Conservation (phyloP, 768 basidiomycete genomes). For the Psilocybe cubensis region DNA sequence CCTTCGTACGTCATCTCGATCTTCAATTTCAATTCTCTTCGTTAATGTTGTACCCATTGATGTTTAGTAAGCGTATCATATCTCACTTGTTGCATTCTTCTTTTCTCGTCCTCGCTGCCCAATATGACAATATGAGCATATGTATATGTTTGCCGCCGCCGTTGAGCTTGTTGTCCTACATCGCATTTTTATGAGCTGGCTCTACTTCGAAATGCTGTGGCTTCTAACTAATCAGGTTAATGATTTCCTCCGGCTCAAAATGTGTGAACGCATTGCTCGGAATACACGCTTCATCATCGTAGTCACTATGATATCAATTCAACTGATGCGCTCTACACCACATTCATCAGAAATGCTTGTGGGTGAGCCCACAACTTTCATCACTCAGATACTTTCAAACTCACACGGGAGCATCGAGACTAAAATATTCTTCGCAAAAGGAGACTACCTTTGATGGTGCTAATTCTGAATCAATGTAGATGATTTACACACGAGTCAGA, state of each 20-base stretch:
- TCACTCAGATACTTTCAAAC: not conserved
- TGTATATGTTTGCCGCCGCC: slow-evolving; percentile 13
- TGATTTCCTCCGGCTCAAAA: not conserved
- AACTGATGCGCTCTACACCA: not conserved
- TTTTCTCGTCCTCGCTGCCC: slow-evolving; percentile 22
- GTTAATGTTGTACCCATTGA: not conserved
- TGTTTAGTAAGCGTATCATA: slow-evolving; percentile 26
- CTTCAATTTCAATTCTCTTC: not conserved
- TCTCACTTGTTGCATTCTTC: slow-evolving; percentile 23
- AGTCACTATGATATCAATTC: too few relatives aligned
- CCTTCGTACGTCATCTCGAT: slow-evolving; percentile 71
- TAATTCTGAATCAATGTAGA: not conserved
- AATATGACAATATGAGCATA: slow-evolving; percentile 31
- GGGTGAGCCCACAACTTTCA: not conserved
- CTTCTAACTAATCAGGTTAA: not conserved
- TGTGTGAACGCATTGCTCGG: not conserved
- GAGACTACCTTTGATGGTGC: slow-evolving; percentile 1
- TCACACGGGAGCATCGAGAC: slow-evolving; percentile 1
- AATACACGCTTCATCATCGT: too few relatives aligned
- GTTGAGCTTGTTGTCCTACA: not conserved
- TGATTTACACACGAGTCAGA: slow-evolving; percentile 19
- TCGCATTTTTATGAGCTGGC: not conserved
- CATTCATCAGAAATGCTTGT: not conserved
- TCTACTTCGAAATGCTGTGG: not conserved
- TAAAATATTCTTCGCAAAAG: slow-evolving; percentile 8